These are phyloP conservation scores for Austroboletus eburneus DNA, from an alignment of 768 basidiomycete species.

Conservation along the genomic window DNA sequence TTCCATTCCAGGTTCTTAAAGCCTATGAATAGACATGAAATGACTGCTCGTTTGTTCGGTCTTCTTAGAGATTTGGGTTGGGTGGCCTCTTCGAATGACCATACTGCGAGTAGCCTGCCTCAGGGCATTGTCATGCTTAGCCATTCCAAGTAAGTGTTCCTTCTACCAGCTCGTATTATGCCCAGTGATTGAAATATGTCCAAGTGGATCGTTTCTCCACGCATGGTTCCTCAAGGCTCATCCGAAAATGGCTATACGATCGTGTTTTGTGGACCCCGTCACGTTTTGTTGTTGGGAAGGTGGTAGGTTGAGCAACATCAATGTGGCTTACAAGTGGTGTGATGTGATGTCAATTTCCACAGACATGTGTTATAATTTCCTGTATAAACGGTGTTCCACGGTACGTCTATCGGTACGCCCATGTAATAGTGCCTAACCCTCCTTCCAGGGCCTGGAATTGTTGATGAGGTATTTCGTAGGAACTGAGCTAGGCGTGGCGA, in stretches of 20 bases:
- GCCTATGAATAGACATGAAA: slow-evolving; percentile 64
- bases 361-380: slow-evolving; percentile 91
- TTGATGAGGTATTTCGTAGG: slow-evolving; percentile 86
- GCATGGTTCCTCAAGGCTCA: slow-evolving; percentile 85
- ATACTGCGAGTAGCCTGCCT: slow-evolving; percentile 1
- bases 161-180: background rate
- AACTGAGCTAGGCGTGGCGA: slow-evolving; percentile 82
- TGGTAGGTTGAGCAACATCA: slow-evolving; percentile 41
- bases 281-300: slow-evolving; percentile 95
- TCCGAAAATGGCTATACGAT: slow-evolving; percentile 64
- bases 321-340: background rate
- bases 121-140: slow-evolving; percentile 74
- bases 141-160: slow-evolving; percentile 75
- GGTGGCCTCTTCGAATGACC: slow-evolving; percentile 35
- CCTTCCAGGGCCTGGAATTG: slow-evolving; percentile 63
- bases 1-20: slow-evolving; percentile 71
- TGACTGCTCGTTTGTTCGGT: slow-evolving; percentile 50
- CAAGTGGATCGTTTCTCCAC: slow-evolving; percentile 76
- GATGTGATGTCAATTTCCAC: slow-evolving; percentile 2
- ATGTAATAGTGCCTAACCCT: slow-evolving; percentile 2
- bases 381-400: slow-evolving; percentile 66
- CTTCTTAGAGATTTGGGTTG: slow-evolving; percentile 64
- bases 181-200: slow-evolving; percentile 4
- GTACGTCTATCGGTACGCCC: slow-evolving; percentile 33
- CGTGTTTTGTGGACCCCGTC: slow-evolving; percentile 89